Evolutionary conservation across 2,329 filamentous ascomycete genomes (phyloP).

Genomic region (Aspergillus sp.): DNA sequence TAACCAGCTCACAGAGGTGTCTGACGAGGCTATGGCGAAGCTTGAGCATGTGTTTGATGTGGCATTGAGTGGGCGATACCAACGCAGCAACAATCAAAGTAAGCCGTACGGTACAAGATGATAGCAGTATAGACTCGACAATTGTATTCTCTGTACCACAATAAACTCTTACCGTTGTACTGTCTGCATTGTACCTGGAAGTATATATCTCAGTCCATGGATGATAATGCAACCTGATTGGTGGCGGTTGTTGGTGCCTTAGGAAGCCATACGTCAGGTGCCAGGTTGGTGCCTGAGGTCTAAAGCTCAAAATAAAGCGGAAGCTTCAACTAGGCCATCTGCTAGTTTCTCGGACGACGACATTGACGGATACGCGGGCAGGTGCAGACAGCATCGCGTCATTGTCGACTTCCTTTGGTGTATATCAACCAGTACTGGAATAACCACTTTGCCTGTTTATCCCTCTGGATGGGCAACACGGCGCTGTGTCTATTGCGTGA

Average conservation of each 20-base stretch:
- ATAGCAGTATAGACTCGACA: background rate
- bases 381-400: conserved; percentile 17
- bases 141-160: background rate
- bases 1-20: conserved; percentile 48
- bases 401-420: conserved; percentile 13
- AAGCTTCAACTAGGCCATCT: conserved; percentile 16
- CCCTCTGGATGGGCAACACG: conserved; percentile 17
- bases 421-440: conserved; percentile 9
- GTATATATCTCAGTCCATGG: conserved; percentile 5
- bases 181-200: background rate
- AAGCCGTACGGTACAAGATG: conserved; percentile 29
- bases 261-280: conserved; percentile 18
- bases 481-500: conserved; percentile 21
- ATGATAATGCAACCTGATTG: conserved; percentile 9
- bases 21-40: conserved; percentile 54
- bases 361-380: conserved; percentile 9
- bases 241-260: conserved; percentile 9
- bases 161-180: no score
- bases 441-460: conserved; percentile 8
- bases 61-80: conserved; percentile 26
- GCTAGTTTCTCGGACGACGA: conserved; percentile 32
- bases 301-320: conserved; percentile 15
- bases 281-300: conserved; percentile 26
- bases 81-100: conserved; percentile 25
- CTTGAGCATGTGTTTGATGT: conserved; percentile 51